phyloP scores from a whole-genome alignment of 257 asterid genomes.

The Penstemon davidsonii region DNA sequence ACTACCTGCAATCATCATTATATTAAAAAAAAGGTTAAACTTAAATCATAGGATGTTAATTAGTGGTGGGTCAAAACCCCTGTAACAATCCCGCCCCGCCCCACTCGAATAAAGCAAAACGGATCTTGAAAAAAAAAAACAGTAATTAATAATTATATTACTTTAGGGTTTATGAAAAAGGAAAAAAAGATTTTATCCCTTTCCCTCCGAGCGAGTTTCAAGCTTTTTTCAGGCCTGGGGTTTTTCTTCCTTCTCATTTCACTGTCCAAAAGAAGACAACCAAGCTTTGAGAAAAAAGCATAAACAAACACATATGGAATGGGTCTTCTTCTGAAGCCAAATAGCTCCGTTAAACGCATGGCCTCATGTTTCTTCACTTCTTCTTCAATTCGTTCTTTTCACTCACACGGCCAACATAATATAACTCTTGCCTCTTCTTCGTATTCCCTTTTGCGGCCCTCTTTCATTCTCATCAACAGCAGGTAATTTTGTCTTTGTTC shows the following conservation, averaged over 20 bases:
- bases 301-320: constrained; percentile 32
- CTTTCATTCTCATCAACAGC: constrained; percentile 28
- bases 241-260: constrained; percentile 3
- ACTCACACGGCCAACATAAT: constrained; percentile 30
- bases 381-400: constrained; percentile 34
- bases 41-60: too few relatives aligned
- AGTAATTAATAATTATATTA: too few relatives aligned
- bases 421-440: constrained; percentile 28
- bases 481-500: constrained; percentile 28
- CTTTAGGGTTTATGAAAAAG: constrained; percentile 15
- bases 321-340: constrained; percentile 58
- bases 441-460: constrained; percentile 33
- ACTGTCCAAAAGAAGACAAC: constrained; percentile 15
- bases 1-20: too few relatives aligned
- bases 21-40: too few relatives aligned
- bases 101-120: too few relatives aligned
- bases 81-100: too few relatives aligned
- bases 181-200: constrained; percentile 1
- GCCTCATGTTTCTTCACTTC: constrained; percentile 43
- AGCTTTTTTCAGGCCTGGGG: background rate
- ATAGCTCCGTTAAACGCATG: constrained; percentile 46
- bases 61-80: too few relatives aligned
- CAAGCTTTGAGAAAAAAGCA: constrained; percentile 12
- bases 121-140: too few relatives aligned
- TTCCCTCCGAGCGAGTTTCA: background rate